Conservation (phyloP, 2,329 filamentous ascomycete genomes). For the Colletotrichum sidae region DNA sequence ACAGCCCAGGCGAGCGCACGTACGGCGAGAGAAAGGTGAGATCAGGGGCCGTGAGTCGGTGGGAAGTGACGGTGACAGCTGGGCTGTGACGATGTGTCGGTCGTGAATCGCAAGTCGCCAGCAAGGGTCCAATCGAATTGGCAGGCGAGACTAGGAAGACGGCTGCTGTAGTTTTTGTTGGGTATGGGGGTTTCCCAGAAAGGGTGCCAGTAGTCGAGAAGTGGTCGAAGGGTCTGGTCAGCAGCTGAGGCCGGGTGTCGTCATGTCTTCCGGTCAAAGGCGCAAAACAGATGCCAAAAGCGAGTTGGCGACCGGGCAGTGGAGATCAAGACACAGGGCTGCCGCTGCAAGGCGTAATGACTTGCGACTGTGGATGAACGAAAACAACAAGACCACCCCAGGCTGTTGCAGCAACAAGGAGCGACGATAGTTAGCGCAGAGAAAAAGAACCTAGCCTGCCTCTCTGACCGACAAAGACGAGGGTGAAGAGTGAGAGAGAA, state of each 20-base stretch:
- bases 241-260: slow-evolving; percentile 31
- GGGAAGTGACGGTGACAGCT: slow-evolving; percentile 12
- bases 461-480: no score
- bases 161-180: background rate
- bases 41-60: background rate
- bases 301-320: slow-evolving; percentile 4
- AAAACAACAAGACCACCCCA: slow-evolving; percentile 4
- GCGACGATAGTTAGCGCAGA: no score
- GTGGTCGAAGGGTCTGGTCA: slow-evolving; percentile 18
- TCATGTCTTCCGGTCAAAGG: slow-evolving; percentile 34
- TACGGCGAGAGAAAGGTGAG: background rate
- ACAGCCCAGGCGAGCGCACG: slow-evolving; percentile 29
- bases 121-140: slow-evolving; percentile 3
- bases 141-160: slow-evolving; percentile 18
- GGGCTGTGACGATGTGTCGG: slow-evolving; percentile 3
- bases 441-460: no score
- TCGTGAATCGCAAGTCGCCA: slow-evolving; percentile 11
- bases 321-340: slow-evolving; percentile 19
- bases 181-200: slow-evolving; percentile 2
- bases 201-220: slow-evolving; percentile 14
- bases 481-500: no score
- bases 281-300: slow-evolving; percentile 21
- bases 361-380: background rate
- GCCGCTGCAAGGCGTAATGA: slow-evolving; percentile 5
- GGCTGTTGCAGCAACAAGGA: slow-evolving; percentile 7